These are phyloP conservation scores for Paramecium octaurelia DNA, from an alignment of 73 alveolate genomes.

Conservation along the genomic window DNA sequence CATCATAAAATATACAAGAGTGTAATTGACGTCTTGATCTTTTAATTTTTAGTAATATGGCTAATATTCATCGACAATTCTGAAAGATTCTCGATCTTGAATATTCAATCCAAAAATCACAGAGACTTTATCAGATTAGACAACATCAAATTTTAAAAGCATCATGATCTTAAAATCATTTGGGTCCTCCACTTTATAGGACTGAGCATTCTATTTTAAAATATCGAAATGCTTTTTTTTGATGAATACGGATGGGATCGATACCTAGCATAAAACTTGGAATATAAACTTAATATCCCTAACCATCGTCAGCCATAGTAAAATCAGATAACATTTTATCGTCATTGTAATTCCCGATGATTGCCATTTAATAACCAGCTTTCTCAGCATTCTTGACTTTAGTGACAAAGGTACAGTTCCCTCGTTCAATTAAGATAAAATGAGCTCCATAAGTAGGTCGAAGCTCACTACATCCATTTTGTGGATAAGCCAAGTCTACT, in stretches of 20 bases:
- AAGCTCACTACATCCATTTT: background rate
- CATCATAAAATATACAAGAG: background rate
- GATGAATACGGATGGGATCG: constrained; percentile 20
- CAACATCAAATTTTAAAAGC: constrained; percentile 10
- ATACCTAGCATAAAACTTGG: background rate
- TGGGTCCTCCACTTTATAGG: background rate
- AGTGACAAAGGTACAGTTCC: constrained; percentile 70
- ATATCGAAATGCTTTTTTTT: background rate
- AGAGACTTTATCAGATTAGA: background rate
- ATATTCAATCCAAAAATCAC: background rate
- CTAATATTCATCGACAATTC: background rate
- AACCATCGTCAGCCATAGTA: constrained; percentile 79
- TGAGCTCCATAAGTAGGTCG: background rate
- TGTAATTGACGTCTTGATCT: background rate
- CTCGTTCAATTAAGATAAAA: constrained; percentile 65
- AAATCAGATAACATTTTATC: constrained; percentile 38
- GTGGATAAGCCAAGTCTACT: background rate
- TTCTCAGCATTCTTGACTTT: constrained; percentile 74
- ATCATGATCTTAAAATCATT: background rate
- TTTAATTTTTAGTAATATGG: background rate
- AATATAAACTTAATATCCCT: background rate
- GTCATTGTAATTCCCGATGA: constrained; percentile 59
- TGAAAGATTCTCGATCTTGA: background rate
- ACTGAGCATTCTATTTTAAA: background rate
- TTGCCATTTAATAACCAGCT: constrained; percentile 66